Percentiles rank a stretch among this genome's conserved stretches.
Evolutionary conservation across 2,329 filamentous ascomycete genomes (phyloP).

Genomic region (Ploettnerulaceae sp.): DNA sequence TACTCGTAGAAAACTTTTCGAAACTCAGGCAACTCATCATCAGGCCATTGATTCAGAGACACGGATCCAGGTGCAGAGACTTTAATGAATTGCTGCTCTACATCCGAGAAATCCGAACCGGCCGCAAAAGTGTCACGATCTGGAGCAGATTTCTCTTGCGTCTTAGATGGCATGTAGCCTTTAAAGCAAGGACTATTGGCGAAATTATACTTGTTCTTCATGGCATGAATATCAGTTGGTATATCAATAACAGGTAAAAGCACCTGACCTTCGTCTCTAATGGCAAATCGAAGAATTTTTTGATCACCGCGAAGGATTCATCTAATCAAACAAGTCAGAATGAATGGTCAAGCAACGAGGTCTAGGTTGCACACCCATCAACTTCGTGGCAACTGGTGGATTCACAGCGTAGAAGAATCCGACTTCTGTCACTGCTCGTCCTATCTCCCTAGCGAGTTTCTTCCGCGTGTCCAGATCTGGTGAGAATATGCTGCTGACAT

Average conservation of each 20-base stretch:
- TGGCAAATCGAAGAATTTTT: slow-evolving; percentile 7
- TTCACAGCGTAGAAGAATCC: slow-evolving; percentile 8
- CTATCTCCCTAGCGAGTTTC: neutral
- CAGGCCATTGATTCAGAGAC: slow-evolving; percentile 10
- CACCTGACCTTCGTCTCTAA: slow-evolving; percentile 1
- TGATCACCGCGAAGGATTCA: slow-evolving; percentile 1
- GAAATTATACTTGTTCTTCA: slow-evolving; percentile 2
- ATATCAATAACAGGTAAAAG: neutral
- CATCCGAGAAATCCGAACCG: neutral
- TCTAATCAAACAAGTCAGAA: neutral
- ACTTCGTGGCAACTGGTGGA: neutral
- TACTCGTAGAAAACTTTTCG: slow-evolving; percentile 5
- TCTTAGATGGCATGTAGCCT: slow-evolving; percentile 1
- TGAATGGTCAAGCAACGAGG: neutral
- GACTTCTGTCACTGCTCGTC: slow-evolving; percentile 2
- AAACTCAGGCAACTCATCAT: slow-evolving; percentile 6
- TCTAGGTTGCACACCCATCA: neutral
- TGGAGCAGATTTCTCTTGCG: slow-evolving; percentile 1
- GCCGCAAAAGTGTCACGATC: slow-evolving; percentile 5
- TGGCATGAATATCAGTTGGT: neutral
- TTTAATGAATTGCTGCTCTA: slow-evolving; percentile 6
- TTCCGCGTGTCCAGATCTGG: slow-evolving; percentile 5
- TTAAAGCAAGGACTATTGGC: slow-evolving; percentile 1
- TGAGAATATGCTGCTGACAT: slow-evolving; percentile 3
- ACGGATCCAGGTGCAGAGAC: neutral